Percentiles rank a stretch among this genome's conserved stretches.
phyloP scores from a whole-genome alignment of 768 basidiomycete species.

The Russula compacta region DNA sequence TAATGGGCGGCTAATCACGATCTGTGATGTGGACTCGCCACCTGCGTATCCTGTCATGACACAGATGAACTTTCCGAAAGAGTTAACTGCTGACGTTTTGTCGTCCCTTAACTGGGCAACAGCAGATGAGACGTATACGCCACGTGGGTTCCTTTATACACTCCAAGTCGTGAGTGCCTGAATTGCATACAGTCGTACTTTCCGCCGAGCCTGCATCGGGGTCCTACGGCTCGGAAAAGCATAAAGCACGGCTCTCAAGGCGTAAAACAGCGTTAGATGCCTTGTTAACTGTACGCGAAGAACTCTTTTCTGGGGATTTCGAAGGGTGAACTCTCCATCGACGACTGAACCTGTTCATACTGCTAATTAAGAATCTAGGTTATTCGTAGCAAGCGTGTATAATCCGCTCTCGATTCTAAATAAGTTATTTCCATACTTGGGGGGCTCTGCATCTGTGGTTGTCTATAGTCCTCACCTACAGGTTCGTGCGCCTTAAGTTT shows the following conservation, averaged over 20 bases:
- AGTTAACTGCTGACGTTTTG: constrained; percentile 43
- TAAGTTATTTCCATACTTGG: constrained; percentile 63
- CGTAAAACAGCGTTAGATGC: constrained; percentile 62
- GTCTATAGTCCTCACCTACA: constrained; percentile 79
- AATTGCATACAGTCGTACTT: constrained; percentile 38
- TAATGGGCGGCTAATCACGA: constrained; percentile 68
- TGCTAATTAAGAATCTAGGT: constrained; percentile 31
- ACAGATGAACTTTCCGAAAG: constrained; percentile 77
- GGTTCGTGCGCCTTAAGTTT: constrained; percentile 31
- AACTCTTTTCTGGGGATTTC: constrained; percentile 80
- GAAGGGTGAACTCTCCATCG: constrained; percentile 56
- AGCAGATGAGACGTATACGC: constrained; percentile 64
- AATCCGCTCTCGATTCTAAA: constrained; percentile 78
- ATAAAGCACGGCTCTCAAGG: constrained; percentile 63
- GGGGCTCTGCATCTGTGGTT: constrained; percentile 79
- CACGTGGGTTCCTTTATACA: constrained; percentile 33
- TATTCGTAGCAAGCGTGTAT: constrained; percentile 77
- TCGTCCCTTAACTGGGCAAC: constrained; percentile 86
- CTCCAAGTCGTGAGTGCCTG: constrained; percentile 4
- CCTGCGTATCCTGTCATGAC: constrained; percentile 80
- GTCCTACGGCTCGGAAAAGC: constrained; percentile 60
- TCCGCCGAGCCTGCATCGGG: constrained; percentile 50
- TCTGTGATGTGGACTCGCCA: constrained; percentile 86
- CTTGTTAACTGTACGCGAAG: constrained; percentile 58
- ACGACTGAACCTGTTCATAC: not conserved